Base-by-base conservation (phyloP, 2,329 filamentous ascomycete genomes). In the Ceratocystis eucalypticola region DNA sequence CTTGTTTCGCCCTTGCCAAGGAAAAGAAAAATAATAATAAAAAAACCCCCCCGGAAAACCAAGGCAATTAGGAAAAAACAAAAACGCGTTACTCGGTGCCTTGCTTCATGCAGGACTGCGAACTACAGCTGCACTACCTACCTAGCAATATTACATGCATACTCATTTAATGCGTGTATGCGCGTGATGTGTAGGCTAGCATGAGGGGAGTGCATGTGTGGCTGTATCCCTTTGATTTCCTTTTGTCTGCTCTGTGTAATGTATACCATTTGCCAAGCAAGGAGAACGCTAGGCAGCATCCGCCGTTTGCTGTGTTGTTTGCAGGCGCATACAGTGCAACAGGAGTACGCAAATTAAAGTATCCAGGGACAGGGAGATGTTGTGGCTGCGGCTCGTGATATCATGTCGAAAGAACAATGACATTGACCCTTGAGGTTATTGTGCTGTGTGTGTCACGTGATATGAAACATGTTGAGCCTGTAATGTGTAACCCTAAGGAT, bases 181-280 rank as follows among this genome's bases (percentile, higher is more conserved):
- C 45, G 45, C n/a, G 45, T 48, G 45, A 48, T 48, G 45, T 20
- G n/a, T 48, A 20, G 15, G 8, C 33, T 37, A 10, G 46, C 46
- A 50, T 22, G 46, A n/a, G 20, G 5, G 46, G 46, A 22, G 17
- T 7, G 46, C 17, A 50, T 22, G 20, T 50, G 53, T 57, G 22
- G 53, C 53, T 57, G 22, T 57, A 28, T 57, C 53, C 53, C 53
- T 57, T 28, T 57, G 22, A 30, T 57, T 57, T 57, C 53, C 22
- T 22, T n/a, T 57, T 10, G 33, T 37, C 53, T 57, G 25, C 53
- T 28, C 25, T n/a, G 25, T 57, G 53, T 28, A 57, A 57, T 57
- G 53, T 28, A 7, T 37, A 12, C 1, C 0, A 37, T 37, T 37
- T 30, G 22, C 53, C 3, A 57, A 28, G 53, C 53, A 57, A 57